These are phyloP conservation scores for Leptographium wingfieldii DNA, from an alignment of 2,329 filamentous ascomycete genomes.

Conservation along the genomic window DNA sequence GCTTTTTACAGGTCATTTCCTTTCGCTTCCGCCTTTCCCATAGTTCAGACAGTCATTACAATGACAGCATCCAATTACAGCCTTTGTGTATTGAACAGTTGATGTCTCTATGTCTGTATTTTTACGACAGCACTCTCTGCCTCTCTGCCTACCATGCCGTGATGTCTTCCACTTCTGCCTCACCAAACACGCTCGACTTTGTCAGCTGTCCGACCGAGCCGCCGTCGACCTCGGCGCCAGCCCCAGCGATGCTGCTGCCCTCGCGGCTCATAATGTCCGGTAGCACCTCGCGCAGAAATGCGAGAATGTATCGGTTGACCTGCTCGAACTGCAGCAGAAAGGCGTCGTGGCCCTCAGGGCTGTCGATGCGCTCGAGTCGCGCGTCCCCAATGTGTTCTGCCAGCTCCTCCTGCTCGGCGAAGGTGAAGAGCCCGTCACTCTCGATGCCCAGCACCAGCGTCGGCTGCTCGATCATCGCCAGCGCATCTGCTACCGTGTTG, in stretches of 20 bases:
- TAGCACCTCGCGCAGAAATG: constrained; percentile 69
- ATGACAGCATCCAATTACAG: too few relatives aligned
- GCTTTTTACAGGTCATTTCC: too few relatives aligned
- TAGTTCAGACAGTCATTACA: too few relatives aligned
- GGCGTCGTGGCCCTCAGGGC: constrained; percentile 88
- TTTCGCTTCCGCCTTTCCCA: too few relatives aligned
- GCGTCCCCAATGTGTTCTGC: constrained; percentile 69
- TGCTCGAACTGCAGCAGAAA: constrained; percentile 96
- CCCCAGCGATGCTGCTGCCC: background rate
- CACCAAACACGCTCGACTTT: constrained; percentile 86
- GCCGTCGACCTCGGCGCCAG: constrained; percentile 26
- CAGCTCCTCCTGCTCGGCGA: constrained; percentile 89
- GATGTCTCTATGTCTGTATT: background rate
- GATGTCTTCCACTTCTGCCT: constrained; percentile 92
- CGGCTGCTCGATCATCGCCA: constrained; percentile 76
- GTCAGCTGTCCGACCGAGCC: constrained; percentile 48
- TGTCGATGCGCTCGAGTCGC: constrained; percentile 75
- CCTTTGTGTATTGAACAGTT: background rate
- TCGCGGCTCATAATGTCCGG: constrained; percentile 71
- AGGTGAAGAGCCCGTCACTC: constrained; percentile 91
- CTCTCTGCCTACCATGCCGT: constrained; percentile 59
- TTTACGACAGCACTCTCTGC: background rate
- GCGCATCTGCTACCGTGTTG: constrained; percentile 56
- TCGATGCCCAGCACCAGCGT: constrained; percentile 88
- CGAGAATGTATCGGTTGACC: constrained; percentile 77